phyloP scores from a whole-genome alignment of 495 filamentous ascomycete species.

The Penicillium nucicola region DNA sequence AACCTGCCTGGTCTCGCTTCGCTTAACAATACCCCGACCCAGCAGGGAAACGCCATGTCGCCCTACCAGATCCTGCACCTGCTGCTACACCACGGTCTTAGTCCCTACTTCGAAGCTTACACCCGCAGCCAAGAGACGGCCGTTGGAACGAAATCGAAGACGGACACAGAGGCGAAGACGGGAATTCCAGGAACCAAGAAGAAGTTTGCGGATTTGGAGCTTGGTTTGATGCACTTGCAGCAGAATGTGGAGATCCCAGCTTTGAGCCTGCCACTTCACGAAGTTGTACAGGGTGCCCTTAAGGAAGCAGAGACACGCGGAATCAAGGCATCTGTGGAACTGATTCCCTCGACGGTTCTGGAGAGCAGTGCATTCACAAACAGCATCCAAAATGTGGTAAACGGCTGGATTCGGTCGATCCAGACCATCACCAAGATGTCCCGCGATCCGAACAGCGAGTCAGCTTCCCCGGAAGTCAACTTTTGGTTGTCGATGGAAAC shows the following conservation, averaged over 20 bases:
- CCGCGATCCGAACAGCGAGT: slow-evolving; percentile 80
- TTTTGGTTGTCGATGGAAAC: slow-evolving; percentile 98
- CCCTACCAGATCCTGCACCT: slow-evolving; percentile 89
- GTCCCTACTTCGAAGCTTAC: slow-evolving; percentile 93
- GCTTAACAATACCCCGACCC: slow-evolving; percentile 57
- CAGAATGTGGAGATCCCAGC: slow-evolving; percentile 98
- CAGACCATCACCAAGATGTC: slow-evolving; percentile 95
- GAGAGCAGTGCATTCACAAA: slow-evolving; percentile 90
- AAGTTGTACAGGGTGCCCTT: slow-evolving; percentile 78
- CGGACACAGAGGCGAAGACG: slow-evolving; percentile 84
- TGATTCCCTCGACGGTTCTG: slow-evolving; percentile 68
- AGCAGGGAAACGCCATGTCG: slow-evolving; percentile 68
- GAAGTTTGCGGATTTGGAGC: slow-evolving; percentile 87
- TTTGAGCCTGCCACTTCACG: slow-evolving; percentile 77
- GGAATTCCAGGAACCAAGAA: slow-evolving; percentile 96
- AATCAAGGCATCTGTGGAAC: slow-evolving; percentile 66
- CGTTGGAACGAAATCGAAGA: slow-evolving; percentile 61
- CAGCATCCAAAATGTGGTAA: slow-evolving; percentile 86
- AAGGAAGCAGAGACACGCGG: slow-evolving; percentile 65
- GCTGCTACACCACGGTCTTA: slow-evolving; percentile 79
- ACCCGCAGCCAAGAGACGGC: slow-evolving; percentile 75
- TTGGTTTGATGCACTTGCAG: slow-evolving; percentile 84
- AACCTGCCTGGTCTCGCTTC: slow-evolving; percentile 79
- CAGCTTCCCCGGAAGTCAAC: slow-evolving; percentile 94
- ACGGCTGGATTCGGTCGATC: slow-evolving; percentile 97